Conservation (phyloP, 176 grass and related monocot genomes). For the Hyparrhenia diplandra region DNA sequence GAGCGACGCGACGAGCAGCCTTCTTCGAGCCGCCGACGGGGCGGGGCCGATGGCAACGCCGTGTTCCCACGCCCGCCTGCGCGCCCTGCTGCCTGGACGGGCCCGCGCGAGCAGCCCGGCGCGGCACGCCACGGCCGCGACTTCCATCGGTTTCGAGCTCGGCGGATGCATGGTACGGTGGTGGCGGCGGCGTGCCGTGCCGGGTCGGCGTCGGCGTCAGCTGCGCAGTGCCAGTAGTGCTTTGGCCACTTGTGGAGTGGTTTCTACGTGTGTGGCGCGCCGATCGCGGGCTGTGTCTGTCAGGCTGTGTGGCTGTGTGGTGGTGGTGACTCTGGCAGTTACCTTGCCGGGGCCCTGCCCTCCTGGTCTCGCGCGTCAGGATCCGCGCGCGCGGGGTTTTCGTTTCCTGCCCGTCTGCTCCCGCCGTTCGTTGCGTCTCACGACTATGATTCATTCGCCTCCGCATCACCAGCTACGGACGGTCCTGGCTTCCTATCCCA, state of each 20-base stretch:
- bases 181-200: neutral
- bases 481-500: neutral
- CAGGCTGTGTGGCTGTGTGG: conserved; percentile 5
- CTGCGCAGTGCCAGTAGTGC: neutral
- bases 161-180: neutral
- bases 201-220: neutral
- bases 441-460: neutral
- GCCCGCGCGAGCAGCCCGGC: conserved; percentile 13
- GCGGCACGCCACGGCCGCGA: conserved; percentile 27
- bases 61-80: neutral
- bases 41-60: neutral
- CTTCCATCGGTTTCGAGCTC: conserved; percentile 8
- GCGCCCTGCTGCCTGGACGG: neutral
- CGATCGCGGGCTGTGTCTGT: conserved; percentile 9
- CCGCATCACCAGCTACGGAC: neutral
- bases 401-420: conserved; percentile 1
- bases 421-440: conserved; percentile 7
- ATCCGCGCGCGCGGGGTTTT: conserved; percentile 6
- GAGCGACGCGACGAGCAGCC: conserved; percentile 30
- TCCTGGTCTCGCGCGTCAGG: conserved; percentile 33
- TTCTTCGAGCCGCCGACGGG: neutral
- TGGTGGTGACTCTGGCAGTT: conserved; percentile 3
- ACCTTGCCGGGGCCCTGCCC: neutral
- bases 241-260: neutral
- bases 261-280: neutral